Conservation (phyloP, 2,329 filamentous ascomycete species). For the Aureobasidium sp. region DNA sequence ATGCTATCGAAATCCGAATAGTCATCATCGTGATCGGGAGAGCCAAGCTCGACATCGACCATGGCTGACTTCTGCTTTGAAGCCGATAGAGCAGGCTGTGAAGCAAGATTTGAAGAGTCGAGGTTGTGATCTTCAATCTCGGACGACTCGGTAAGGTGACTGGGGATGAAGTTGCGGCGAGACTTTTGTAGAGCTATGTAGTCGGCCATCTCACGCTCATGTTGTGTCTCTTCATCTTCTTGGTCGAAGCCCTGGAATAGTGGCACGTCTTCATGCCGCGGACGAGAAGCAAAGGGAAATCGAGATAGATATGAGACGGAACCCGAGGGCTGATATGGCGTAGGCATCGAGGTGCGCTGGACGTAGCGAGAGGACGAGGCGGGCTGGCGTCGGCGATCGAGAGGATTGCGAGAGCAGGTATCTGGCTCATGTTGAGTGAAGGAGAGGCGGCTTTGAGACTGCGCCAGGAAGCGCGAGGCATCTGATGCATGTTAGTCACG, state of each 20-base stretch:
- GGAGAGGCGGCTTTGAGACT: constrained; percentile 87
- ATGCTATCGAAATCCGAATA: constrained; percentile 34
- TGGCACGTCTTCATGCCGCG: constrained; percentile 67
- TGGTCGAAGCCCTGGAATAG: constrained; percentile 95
- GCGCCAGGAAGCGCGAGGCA: constrained; percentile 91
- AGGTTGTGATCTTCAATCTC: constrained; percentile 65
- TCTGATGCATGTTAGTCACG: constrained; percentile 54
- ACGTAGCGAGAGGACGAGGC: constrained; percentile 42
- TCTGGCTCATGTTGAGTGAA: constrained; percentile 47
- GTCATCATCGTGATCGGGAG: constrained; percentile 45
- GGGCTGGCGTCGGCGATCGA: constrained; percentile 40
- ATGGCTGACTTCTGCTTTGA: constrained; percentile 59
- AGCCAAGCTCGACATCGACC: constrained; percentile 80
- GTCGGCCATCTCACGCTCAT: constrained; percentile 87
- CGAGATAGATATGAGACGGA: constrained; percentile 61
- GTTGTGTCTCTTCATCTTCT: constrained; percentile 87
- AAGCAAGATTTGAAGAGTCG: constrained; percentile 18
- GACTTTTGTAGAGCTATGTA: constrained; percentile 87
- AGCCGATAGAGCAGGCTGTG: neutral
- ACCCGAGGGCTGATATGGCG: constrained; percentile 67
- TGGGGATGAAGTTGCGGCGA: constrained; percentile 77
- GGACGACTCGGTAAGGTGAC: constrained; percentile 75
- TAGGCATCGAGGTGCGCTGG: constrained; percentile 50
- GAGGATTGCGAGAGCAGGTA: constrained; percentile 40
- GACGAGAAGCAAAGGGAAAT: constrained; percentile 73